Percentiles rank a stretch among this genome's conserved stretches.
phyloP scores from a whole-genome alignment of 176 grass and related monocot species.

The barley (Hordeum vulgare) region DNA sequence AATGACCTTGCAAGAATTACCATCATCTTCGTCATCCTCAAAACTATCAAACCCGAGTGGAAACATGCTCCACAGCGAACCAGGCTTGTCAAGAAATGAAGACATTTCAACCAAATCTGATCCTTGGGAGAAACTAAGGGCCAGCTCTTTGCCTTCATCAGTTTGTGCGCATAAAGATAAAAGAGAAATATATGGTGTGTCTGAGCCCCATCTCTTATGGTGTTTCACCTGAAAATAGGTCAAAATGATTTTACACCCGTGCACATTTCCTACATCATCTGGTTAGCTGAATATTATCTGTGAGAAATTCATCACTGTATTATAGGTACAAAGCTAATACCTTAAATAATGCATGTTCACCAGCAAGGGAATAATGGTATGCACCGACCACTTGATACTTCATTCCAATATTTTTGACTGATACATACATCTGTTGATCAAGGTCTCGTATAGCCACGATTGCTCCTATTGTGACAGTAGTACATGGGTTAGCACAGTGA shows the following conservation, averaged over 20 bases:
- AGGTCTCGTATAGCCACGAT: conserved; percentile 75
- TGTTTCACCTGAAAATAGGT: conserved; percentile 55
- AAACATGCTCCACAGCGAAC: conserved; percentile 50
- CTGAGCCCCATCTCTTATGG: conserved; percentile 55
- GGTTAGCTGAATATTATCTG: conserved; percentile 1
- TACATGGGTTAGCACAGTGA: neutral
- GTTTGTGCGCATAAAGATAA: conserved; percentile 43
- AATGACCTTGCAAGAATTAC: conserved; percentile 46
- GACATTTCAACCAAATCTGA: conserved; percentile 73
- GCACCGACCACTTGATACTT: conserved; percentile 56
- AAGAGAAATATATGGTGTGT: conserved; percentile 58
- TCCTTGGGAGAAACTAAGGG: conserved; percentile 53
- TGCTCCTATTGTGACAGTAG: conserved; percentile 52
- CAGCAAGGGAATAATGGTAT: conserved; percentile 68
- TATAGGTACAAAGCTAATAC: conserved; percentile 28
- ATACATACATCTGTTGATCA: conserved; percentile 73
- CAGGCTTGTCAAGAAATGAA: conserved; percentile 37
- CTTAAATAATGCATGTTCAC: conserved; percentile 70
- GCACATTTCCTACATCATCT: neutral
- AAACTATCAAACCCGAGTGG: conserved; percentile 38
- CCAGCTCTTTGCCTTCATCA: conserved; percentile 54
- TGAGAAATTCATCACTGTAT: conserved; percentile 4
- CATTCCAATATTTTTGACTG: conserved; percentile 48
- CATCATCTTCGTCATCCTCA: conserved; percentile 50
- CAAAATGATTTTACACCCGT: neutral